These are phyloP conservation scores for Diphasiastrum complanatum DNA, from an alignment of 83 land plant species.

Conservation along the genomic window DNA sequence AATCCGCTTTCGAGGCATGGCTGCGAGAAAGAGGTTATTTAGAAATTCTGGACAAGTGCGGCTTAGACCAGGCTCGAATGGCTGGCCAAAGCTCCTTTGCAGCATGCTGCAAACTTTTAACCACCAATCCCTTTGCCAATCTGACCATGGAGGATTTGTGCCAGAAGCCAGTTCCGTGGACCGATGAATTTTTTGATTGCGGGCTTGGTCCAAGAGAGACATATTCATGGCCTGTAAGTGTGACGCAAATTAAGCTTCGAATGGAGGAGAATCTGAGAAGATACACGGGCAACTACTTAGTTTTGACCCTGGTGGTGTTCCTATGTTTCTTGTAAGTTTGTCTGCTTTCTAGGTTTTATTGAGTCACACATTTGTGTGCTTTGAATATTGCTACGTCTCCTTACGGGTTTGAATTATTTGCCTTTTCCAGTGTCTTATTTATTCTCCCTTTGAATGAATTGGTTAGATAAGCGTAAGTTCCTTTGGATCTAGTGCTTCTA, in stretches of 20 bases:
- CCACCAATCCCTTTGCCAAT: constrained; percentile 28
- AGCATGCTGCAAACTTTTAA: constrained; percentile 23
- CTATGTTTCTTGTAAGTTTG: constrained; percentile 34
- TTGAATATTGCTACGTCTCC: too few species aligned
- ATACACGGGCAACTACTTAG: constrained; percentile 38
- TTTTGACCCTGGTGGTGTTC: constrained; percentile 24
- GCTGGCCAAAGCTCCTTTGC: constrained; percentile 21
- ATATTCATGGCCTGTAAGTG: constrained; percentile 32
- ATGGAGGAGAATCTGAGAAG: constrained; percentile 40
- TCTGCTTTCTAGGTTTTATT: too few species aligned
- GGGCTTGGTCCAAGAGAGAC: constrained; percentile 35
- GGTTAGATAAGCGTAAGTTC: too few species aligned
- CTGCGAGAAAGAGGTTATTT: constrained; percentile 32
- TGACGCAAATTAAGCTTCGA: constrained; percentile 32
- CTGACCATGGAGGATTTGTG: constrained; percentile 35
- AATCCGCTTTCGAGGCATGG: constrained; percentile 36
- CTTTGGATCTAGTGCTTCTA: too few species aligned
- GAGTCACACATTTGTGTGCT: too few species aligned
- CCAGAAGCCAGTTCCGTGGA: constrained; percentile 35
- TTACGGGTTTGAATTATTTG: too few species aligned
- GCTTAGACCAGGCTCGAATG: constrained; percentile 22
- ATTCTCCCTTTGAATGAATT: too few species aligned
- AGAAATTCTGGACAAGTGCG: constrained; percentile 30
- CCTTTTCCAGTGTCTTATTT: too few species aligned
- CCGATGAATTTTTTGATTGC: constrained; percentile 39